These are phyloP conservation scores for Samsoniella hepiali DNA, from an alignment of 2,329 filamentous ascomycete species.

Conservation along the genomic window DNA sequence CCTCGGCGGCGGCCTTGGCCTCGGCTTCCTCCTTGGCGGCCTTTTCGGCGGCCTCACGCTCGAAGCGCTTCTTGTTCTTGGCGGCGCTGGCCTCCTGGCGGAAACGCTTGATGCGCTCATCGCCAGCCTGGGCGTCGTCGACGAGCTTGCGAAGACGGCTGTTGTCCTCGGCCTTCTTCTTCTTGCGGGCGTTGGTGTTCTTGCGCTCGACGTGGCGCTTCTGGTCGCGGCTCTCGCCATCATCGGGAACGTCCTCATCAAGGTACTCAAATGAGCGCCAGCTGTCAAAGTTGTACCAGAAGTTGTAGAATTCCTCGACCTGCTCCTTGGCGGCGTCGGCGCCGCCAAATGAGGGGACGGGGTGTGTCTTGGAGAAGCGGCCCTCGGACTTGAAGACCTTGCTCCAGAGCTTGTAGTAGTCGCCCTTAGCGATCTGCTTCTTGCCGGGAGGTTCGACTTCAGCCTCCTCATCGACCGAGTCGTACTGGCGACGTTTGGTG, in stretches of 20 bases:
- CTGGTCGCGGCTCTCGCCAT: conserved; percentile 98
- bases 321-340: conserved; percentile 83
- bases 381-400: conserved; percentile 87
- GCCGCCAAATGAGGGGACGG: conserved; percentile 81
- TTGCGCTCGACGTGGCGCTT: conserved; percentile 98
- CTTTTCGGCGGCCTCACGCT: conserved; percentile 89
- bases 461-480: conserved; percentile 91
- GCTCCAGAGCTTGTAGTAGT: conserved; percentile 94
- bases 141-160: conserved; percentile 84
- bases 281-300: conserved; percentile 99
- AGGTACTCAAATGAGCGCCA: conserved; percentile 98
- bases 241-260: conserved; percentile 97
- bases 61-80: conserved; percentile 93
- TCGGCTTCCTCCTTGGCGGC: conserved; percentile 80
- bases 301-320: conserved; percentile 97
- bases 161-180: conserved; percentile 99
- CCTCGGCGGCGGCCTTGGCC: conserved; percentile 80
- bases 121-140: conserved; percentile 77
- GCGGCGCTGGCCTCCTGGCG: conserved; percentile 83
- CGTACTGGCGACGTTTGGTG: conserved; percentile 87
- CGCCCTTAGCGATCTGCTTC: conserved; percentile 80
- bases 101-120: conserved; percentile 98
- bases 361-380: conserved; percentile 88
- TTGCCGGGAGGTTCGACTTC: conserved; percentile 90
- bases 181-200: conserved; percentile 95